These are phyloP conservation scores for Epichloe amarillans DNA, from an alignment of 2,329 filamentous ascomycete genomes.

Conservation along the genomic window DNA sequence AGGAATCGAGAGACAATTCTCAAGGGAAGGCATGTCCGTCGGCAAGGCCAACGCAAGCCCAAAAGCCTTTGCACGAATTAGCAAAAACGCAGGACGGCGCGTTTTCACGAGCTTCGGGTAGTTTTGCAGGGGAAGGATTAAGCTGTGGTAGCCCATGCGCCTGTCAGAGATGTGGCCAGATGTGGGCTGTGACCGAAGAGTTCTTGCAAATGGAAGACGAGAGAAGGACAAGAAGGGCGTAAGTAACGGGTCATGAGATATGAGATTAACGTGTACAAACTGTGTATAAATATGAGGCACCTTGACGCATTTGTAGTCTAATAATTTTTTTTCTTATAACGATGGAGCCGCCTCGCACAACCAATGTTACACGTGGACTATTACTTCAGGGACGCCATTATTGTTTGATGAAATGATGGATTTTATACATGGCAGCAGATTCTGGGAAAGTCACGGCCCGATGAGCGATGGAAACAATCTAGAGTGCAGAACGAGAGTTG, in stretches of 20 bases:
- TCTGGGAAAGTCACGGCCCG: too few relatives aligned
- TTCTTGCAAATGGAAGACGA: constrained; percentile 15
- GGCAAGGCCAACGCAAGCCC: not conserved
- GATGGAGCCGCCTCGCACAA: too few relatives aligned
- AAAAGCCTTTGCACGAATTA: not conserved
- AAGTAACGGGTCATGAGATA: not conserved
- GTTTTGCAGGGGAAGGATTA: not conserved
- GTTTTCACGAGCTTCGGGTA: not conserved
- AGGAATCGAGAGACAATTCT: not conserved
- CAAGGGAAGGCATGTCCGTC: not conserved
- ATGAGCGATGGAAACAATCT: too few relatives aligned
- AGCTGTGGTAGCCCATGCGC: not conserved
- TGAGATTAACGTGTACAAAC: not conserved
- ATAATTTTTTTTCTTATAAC: too few relatives aligned
- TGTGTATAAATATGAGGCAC: not conserved
- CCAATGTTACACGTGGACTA: too few relatives aligned
- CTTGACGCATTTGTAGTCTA: too few relatives aligned
- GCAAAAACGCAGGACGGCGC: constrained; percentile 3
- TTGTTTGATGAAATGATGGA: too few relatives aligned
- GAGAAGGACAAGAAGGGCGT: not conserved
- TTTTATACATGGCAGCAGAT: too few relatives aligned
- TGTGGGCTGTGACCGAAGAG: constrained; percentile 21
- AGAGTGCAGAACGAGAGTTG: too few relatives aligned
- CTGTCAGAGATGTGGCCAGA: constrained; percentile 11
- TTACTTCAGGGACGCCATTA: too few relatives aligned